Evolutionary conservation across 352 stramenopile genomes (phyloP).

Genomic region (Albugo candida): DNA sequence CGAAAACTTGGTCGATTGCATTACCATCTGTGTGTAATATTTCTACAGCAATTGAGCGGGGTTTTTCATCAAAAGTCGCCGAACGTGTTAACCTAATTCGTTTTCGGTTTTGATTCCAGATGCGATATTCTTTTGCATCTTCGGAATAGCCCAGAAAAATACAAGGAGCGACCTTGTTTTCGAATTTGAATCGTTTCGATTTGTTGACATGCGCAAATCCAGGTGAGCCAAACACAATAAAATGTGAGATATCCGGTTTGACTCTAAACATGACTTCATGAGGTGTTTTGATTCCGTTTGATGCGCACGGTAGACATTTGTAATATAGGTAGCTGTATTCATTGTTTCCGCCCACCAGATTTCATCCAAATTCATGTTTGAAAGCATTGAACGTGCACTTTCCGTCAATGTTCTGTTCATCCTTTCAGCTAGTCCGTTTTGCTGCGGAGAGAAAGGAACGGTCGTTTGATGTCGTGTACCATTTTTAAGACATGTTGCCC

Average conservation of each 20-base stretch:
- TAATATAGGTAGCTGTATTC: conserved; percentile 12
- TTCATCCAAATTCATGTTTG: conserved; percentile 9
- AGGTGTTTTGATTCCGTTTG: background rate
- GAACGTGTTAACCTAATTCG: too few relatives aligned
- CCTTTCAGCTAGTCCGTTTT: conserved; percentile 14
- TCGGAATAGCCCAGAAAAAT: conserved; percentile 11
- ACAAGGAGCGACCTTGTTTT: conserved; percentile 10
- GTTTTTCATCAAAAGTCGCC: too few relatives aligned
- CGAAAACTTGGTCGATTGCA: too few relatives aligned
- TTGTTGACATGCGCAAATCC: conserved; percentile 13
- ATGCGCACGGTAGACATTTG: conserved; percentile 4
- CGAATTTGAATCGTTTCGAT: conserved; percentile 11
- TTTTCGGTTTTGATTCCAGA: too few relatives aligned
- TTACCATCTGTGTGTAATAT: too few relatives aligned
- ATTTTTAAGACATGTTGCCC: conserved; percentile 1
- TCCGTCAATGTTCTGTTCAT: conserved; percentile 15
- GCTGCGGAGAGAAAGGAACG: conserved; percentile 12
- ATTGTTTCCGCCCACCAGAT: conserved; percentile 14
- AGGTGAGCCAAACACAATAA: conserved; percentile 13
- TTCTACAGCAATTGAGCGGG: too few relatives aligned
- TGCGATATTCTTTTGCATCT: conserved; percentile 8
- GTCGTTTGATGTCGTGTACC: conserved; percentile 13
- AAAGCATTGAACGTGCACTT: conserved; percentile 11
- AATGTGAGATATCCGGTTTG: conserved; percentile 3
- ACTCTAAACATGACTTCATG: conserved; percentile 8